Percentiles rank a stretch among this genome's conserved stretches.
Conservation (phyloP, 768 basidiomycete genomes). For the Xanthoconium purpureum region DNA sequence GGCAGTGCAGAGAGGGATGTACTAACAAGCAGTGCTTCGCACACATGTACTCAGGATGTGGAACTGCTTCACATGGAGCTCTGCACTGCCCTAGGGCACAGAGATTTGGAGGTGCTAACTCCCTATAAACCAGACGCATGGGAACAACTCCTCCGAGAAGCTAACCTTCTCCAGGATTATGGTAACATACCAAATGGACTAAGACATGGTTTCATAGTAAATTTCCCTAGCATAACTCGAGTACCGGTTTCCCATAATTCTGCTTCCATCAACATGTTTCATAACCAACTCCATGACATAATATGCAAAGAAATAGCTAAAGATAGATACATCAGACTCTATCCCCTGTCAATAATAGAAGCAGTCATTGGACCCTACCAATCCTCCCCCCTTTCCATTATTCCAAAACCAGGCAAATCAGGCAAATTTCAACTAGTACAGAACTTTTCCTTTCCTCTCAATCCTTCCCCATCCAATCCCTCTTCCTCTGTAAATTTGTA, state of each 20-base stretch:
- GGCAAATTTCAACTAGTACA: neutral
- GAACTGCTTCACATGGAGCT: neutral
- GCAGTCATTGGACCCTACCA: neutral
- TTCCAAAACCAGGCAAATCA: neutral
- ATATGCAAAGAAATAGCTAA: neutral
- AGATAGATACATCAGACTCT: neutral
- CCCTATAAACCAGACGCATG: neutral
- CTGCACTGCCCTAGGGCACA: neutral
- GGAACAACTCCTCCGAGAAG: neutral
- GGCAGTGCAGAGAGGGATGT: neutral
- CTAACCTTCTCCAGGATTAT: neutral
- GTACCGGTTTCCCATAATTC: neutral
- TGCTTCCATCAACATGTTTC: neutral
- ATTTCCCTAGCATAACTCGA: neutral
- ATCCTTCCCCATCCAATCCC: neutral
- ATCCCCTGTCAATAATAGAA: neutral
- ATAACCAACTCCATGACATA: neutral
- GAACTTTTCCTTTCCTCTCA: neutral
- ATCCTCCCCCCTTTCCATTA: neutral
- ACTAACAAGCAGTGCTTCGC: neutral
- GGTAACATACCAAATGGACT: neutral
- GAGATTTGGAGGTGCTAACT: neutral
- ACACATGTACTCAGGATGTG: neutral
- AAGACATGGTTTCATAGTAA: neutral
- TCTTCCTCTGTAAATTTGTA: neutral